These are phyloP conservation scores for Pleurotus tuber-regium DNA, from an alignment of 768 basidiomycete species.

Conservation along the genomic window DNA sequence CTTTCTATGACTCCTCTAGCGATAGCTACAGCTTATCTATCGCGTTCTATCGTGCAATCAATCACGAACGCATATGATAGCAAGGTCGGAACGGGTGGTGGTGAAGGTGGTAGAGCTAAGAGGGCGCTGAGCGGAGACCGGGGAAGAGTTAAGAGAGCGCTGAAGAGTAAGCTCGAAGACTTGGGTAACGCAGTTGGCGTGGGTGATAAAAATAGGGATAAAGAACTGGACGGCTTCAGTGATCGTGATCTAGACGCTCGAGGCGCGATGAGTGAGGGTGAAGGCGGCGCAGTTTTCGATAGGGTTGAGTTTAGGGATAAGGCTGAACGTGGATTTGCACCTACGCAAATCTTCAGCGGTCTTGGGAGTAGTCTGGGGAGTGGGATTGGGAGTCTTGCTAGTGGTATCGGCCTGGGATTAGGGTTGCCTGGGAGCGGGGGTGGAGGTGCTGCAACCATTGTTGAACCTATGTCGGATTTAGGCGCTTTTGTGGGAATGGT, in stretches of 20 bases:
- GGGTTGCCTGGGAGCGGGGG: constrained; percentile 34
- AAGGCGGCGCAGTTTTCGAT: neutral
- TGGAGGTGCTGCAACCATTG: constrained; percentile 38
- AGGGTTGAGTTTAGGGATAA: neutral
- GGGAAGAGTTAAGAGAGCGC: constrained; percentile 59
- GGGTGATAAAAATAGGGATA: constrained; percentile 25
- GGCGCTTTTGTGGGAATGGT: constrained; percentile 46
- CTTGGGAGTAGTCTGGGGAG: constrained; percentile 14
- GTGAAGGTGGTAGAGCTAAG: neutral
- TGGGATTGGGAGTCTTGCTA: constrained; percentile 32
- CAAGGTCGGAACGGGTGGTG: constrained; percentile 3
- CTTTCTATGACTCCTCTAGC: neutral
- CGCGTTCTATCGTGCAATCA: constrained; percentile 1
- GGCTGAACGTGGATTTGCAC: neutral
- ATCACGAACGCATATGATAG: neutral
- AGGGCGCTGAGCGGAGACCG: constrained; percentile 6
- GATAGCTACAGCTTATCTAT: constrained; percentile 11
- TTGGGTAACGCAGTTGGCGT: constrained; percentile 32
- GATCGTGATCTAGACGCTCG: neutral
- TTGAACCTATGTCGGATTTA: constrained; percentile 51
- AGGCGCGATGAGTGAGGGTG: constrained; percentile 9
- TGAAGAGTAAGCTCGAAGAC: constrained; percentile 61
- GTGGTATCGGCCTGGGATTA: constrained; percentile 41
- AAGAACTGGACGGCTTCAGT: constrained; percentile 12
- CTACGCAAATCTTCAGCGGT: constrained; percentile 5